Conservation (phyloP, 768 basidiomycete species). For the Piloderma croceum region DNA sequence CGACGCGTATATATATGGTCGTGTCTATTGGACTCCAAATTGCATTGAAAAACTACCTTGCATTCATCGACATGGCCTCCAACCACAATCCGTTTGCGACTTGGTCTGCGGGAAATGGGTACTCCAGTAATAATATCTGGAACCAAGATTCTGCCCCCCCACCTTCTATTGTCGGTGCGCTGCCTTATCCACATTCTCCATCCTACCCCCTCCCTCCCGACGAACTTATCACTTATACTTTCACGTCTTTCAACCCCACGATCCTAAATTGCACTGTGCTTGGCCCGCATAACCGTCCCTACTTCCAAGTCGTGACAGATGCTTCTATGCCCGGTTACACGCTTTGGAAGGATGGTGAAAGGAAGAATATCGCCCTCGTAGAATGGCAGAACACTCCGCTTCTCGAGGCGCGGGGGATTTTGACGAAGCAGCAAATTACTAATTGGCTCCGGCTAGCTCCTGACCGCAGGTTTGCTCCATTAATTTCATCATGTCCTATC, state of each 20-base stretch:
- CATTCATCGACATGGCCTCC: no score
- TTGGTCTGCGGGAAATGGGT: no score
- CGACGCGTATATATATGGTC: no score
- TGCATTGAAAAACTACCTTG: no score
- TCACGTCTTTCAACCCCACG: slow-evolving; percentile 45
- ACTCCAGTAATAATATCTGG: no score
- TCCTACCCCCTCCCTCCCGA: slow-evolving; percentile 20
- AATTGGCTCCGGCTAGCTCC: slow-evolving; percentile 51
- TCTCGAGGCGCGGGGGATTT: slow-evolving; percentile 49
- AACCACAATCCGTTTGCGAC: no score
- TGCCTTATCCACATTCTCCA: slow-evolving; percentile 44
- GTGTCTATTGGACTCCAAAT: no score
- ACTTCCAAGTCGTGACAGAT: slow-evolving; percentile 48
- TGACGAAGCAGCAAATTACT: slow-evolving; percentile 43
- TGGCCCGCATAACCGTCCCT: slow-evolving; percentile 43
- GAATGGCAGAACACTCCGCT: slow-evolving; percentile 49
- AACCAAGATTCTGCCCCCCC: slow-evolving; percentile 19
- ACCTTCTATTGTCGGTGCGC: slow-evolving; percentile 59
- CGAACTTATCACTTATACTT: slow-evolving; percentile 38
- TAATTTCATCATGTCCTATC: neutral
- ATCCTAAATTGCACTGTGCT: slow-evolving; percentile 52
- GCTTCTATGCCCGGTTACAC: slow-evolving; percentile 47
- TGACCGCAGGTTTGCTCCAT: slow-evolving; percentile 36
- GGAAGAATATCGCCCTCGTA: slow-evolving; percentile 46
- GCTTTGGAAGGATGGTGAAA: slow-evolving; percentile 43